Conservation (phyloP, 108 stramenopile genomes). For the Mayamaea pseudoterrestris region DNA sequence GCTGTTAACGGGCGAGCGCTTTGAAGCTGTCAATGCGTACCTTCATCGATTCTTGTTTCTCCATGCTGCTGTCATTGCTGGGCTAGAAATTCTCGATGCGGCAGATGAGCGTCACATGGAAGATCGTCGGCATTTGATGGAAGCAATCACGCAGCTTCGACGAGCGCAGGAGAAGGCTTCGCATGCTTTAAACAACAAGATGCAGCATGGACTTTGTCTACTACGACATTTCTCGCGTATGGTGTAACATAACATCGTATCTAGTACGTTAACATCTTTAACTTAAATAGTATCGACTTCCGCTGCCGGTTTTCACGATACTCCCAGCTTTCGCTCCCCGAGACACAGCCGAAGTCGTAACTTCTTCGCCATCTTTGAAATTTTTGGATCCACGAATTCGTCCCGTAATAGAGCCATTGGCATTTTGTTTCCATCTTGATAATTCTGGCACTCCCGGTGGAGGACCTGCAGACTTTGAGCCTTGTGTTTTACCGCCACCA, state of each 20-base stretch:
- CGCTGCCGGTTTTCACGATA: conserved; percentile 64
- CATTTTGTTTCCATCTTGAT: conserved; percentile 60
- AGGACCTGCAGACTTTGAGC: conserved; percentile 24
- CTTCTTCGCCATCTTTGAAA: conserved; percentile 64
- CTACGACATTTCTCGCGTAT: conserved; percentile 76
- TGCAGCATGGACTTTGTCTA: conserved; percentile 69
- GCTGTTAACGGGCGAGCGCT: conserved; percentile 54
- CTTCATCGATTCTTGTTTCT: conserved; percentile 72
- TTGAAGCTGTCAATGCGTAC: conserved; percentile 81
- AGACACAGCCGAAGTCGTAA: conserved; percentile 72
- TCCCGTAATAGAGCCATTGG: conserved; percentile 72
- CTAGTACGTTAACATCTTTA: conserved; percentile 15
- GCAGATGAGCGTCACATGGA: conserved; percentile 12
- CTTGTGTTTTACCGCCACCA: not conserved
- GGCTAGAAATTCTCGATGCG: conserved; percentile 28
- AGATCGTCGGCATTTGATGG: conserved; percentile 28
- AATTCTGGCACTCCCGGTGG: conserved; percentile 28
- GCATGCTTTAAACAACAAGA: conserved; percentile 44
- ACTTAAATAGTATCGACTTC: conserved; percentile 65
- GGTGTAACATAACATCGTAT: conserved; percentile 22
- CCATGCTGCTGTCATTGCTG: conserved; percentile 52
- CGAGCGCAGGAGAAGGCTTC: conserved; percentile 33
- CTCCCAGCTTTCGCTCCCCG: conserved; percentile 59
- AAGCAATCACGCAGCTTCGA: conserved; percentile 32
- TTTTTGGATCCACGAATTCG: conserved; percentile 52